Conservation (phyloP, 257 asterid genomes). For the Nicotiana tabacum region DNA sequence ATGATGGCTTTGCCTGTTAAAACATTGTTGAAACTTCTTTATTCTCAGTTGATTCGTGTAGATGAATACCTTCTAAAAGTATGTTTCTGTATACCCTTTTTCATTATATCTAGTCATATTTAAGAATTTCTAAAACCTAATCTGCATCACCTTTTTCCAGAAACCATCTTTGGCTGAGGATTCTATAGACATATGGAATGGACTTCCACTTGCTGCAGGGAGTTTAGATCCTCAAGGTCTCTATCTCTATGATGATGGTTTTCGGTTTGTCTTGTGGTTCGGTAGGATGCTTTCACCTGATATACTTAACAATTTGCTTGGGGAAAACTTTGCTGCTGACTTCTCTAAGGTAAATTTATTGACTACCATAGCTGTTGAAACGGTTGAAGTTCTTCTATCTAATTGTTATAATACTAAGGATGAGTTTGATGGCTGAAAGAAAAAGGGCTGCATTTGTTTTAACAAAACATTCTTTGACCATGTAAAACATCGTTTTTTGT, state of each 20-base stretch:
- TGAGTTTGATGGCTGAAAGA: no score
- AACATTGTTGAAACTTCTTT: constrained; percentile 64
- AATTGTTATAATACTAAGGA: no score
- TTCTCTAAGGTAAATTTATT: constrained; percentile 52
- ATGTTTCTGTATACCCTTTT: constrained; percentile 14
- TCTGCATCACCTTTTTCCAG: constrained; percentile 13
- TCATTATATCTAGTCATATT: not conserved
- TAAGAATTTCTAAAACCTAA: constrained; percentile 15
- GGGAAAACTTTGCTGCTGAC: constrained; percentile 68
- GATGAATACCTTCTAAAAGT: constrained; percentile 57
- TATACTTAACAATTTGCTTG: constrained; percentile 56
- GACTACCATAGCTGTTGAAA: not conserved
- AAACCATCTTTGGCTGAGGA: constrained; percentile 40
- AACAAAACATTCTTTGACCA: no score
- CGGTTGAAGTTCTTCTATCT: no score
- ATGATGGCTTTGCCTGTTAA: constrained; percentile 74
- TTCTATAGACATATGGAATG: constrained; percentile 37
- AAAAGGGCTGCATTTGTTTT: no score
- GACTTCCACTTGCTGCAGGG: constrained; percentile 71
- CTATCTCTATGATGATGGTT: constrained; percentile 82
- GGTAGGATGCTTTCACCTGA: constrained; percentile 80
- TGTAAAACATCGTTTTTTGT: no score
- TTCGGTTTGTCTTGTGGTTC: constrained; percentile 80
- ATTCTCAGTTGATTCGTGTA: constrained; percentile 56
- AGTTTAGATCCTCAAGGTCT: constrained; percentile 85